Conservation (phyloP, 2,329 filamentous ascomycete species). For the Metarhizium guizhouense region DNA sequence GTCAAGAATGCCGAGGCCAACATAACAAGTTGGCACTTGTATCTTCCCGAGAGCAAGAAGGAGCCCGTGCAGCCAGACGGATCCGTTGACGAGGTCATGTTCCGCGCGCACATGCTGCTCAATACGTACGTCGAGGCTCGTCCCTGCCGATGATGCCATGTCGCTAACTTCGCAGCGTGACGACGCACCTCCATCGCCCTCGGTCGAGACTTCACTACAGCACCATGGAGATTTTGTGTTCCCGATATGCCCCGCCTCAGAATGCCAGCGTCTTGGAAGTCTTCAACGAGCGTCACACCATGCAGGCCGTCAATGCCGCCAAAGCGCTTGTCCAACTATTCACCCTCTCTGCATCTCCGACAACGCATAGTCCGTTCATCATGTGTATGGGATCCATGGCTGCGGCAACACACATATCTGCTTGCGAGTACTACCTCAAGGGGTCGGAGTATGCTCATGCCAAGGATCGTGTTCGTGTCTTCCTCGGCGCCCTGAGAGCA, state of each 20-base stretch:
- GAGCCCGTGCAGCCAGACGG: slow-evolving; percentile 54
- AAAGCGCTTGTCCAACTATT: slow-evolving; percentile 10
- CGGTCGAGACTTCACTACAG: slow-evolving; percentile 11
- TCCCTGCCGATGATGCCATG: not conserved
- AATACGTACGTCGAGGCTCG: slow-evolving; percentile 30
- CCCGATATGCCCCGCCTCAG: slow-evolving; percentile 11
- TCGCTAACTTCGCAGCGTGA: slow-evolving; percentile 4
- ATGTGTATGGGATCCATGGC: slow-evolving; percentile 14
- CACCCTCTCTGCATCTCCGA: slow-evolving; percentile 6
- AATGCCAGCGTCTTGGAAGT: slow-evolving; percentile 9
- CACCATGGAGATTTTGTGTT: slow-evolving; percentile 13
- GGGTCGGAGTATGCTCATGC: slow-evolving; percentile 4
- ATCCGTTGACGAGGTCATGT: slow-evolving; percentile 69
- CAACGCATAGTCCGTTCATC: slow-evolving; percentile 10
- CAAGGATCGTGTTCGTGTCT: slow-evolving; percentile 10
- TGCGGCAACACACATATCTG: slow-evolving; percentile 10
- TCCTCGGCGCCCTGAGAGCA: slow-evolving; percentile 9
- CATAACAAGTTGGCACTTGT: slow-evolving; percentile 62
- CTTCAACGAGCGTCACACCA: slow-evolving; percentile 8
- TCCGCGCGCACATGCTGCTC: slow-evolving; percentile 69
- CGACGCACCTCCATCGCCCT: slow-evolving; percentile 10
- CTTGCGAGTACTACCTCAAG: slow-evolving; percentile 7
- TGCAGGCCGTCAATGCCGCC: slow-evolving; percentile 9
- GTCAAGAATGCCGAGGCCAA: slow-evolving; percentile 25
- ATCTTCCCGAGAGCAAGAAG: slow-evolving; percentile 59